Evolutionary conservation across 2,329 filamentous ascomycete species (phyloP).

Genomic region (Trichoderma arundinaceum): DNA sequence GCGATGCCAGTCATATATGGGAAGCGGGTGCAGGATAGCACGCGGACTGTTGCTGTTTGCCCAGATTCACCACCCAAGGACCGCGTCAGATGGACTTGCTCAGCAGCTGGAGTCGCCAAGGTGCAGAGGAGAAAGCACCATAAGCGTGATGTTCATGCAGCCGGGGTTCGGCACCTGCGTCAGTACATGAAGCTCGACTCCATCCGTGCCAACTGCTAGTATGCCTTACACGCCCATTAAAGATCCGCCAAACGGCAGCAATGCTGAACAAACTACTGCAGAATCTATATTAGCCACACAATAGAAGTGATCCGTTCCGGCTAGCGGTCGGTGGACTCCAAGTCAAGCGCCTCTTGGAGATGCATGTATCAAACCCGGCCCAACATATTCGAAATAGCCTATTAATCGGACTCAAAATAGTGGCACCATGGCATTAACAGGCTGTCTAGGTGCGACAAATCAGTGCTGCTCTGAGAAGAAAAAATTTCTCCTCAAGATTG

Average conservation of each 20-base stretch:
- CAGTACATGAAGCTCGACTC: neutral
- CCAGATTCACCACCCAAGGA: neutral
- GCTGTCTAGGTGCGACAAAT: neutral
- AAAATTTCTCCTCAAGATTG: neutral
- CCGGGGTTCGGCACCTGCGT: slow-evolving; percentile 3
- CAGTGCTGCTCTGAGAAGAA: neutral
- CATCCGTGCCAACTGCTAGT: neutral
- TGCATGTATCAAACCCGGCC: neutral
- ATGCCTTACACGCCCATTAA: neutral
- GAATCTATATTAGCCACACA: neutral
- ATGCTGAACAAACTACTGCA: neutral
- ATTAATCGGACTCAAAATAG: slow-evolving; percentile 13
- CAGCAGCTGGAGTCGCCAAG: neutral
- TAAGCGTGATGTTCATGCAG: slow-evolving; percentile 13
- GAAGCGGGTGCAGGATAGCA: neutral
- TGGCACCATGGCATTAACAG: slow-evolving; percentile 1
- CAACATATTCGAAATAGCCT: neutral
- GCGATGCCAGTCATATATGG: neutral
- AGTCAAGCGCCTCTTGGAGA: slow-evolving; percentile 16
- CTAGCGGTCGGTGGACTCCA: slow-evolving; percentile 2
- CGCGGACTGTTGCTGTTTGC: neutral
- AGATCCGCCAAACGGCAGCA: slow-evolving; percentile 3
- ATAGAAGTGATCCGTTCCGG: neutral
- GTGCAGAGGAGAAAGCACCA: neutral
- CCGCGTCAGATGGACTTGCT: neutral